phyloP scores from a whole-genome alignment of 331 rosid species.

The Erythrophleum ivorense region DNA sequence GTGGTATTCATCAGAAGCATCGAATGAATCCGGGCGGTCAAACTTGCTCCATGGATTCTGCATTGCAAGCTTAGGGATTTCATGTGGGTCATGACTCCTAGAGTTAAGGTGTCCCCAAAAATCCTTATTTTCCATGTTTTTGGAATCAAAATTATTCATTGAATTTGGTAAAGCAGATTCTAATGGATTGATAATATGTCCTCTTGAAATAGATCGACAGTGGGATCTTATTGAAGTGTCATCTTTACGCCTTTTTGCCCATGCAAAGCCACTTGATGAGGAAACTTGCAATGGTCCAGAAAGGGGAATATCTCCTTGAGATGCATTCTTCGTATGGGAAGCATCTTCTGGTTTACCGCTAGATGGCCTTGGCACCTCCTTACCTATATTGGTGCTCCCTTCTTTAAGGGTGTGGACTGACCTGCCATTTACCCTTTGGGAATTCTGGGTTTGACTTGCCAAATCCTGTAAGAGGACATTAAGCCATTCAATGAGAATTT shows the following conservation, averaged over 20 bases:
- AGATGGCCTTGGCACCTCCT: constrained; percentile 57
- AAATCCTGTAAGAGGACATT: constrained; percentile 63
- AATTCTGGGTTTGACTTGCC: constrained; percentile 50
- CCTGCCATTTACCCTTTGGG: constrained; percentile 50
- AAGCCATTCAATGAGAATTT: constrained; percentile 27
- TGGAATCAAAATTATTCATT: constrained; percentile 57
- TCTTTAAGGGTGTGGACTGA: constrained; percentile 53
- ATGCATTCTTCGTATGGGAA: constrained; percentile 70
- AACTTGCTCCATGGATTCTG: constrained; percentile 90
- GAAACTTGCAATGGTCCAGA: constrained; percentile 95
- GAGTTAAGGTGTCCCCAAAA: constrained; percentile 50
- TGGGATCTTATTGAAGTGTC: constrained; percentile 70
- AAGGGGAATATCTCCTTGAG: constrained; percentile 89
- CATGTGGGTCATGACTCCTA: constrained; percentile 63
- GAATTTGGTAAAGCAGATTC: constrained; percentile 60
- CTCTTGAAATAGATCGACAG: constrained; percentile 82
- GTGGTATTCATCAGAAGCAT: constrained; percentile 89
- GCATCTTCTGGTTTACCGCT: constrained; percentile 63
- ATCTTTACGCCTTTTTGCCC: constrained; percentile 94
- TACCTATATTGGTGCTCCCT: constrained; percentile 41
- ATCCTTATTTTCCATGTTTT: constrained; percentile 69
- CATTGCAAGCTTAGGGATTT: constrained; percentile 67
- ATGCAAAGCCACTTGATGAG: constrained; percentile 94
- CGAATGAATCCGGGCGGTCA: constrained; percentile 90
- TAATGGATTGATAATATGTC: constrained; percentile 62